These are phyloP conservation scores for Sugiyamaella japonica DNA, from an alignment of 1,139 yeast genomes.

Conservation along the genomic window DNA sequence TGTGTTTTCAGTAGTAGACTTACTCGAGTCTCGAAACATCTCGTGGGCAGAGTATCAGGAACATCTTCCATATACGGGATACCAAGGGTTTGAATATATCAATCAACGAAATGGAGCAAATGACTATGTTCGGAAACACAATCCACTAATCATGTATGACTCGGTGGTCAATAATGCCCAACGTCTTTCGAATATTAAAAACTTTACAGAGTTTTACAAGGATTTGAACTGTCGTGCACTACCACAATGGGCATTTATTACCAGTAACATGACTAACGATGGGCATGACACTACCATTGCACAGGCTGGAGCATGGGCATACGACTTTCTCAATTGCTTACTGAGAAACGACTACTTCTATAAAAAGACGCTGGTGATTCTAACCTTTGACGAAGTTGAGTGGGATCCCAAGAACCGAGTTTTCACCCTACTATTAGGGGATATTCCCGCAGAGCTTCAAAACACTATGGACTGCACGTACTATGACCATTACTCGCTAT, in stretches of 20 bases:
- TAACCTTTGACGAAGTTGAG: conserved; percentile 52
- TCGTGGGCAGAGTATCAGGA: conserved; percentile 55
- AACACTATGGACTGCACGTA: conserved; percentile 48
- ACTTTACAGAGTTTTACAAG: conserved; percentile 45
- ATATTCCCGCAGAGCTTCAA: conserved; percentile 42
- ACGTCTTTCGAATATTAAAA: conserved; percentile 47
- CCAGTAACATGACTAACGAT: conserved; percentile 53
- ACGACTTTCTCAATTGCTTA: conserved; percentile 45
- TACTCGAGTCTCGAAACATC: conserved; percentile 46
- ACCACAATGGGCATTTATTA: conserved; percentile 52
- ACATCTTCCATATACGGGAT: conserved; percentile 52
- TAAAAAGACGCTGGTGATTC: conserved; percentile 45
- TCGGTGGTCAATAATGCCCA: conserved; percentile 39
- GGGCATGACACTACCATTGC: conserved; percentile 50
- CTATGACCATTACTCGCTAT: conserved; percentile 52
- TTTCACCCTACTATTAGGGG: conserved; percentile 48
- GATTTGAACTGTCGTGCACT: conserved; percentile 44
- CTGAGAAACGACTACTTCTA: conserved; percentile 47
- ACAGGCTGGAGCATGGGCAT: conserved; percentile 48
- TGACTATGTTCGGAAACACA: conserved; percentile 52
- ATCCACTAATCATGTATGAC: conserved; percentile 47
- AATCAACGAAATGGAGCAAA: conserved; percentile 46
- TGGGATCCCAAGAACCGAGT: conserved; percentile 46
- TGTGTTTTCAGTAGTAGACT: conserved; percentile 49
- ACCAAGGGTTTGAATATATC: conserved; percentile 47